Percentiles rank a stretch among this genome's conserved stretches.
phyloP scores from a whole-genome alignment of 257 asterid genomes.

The Nicotiana benthamiana region DNA sequence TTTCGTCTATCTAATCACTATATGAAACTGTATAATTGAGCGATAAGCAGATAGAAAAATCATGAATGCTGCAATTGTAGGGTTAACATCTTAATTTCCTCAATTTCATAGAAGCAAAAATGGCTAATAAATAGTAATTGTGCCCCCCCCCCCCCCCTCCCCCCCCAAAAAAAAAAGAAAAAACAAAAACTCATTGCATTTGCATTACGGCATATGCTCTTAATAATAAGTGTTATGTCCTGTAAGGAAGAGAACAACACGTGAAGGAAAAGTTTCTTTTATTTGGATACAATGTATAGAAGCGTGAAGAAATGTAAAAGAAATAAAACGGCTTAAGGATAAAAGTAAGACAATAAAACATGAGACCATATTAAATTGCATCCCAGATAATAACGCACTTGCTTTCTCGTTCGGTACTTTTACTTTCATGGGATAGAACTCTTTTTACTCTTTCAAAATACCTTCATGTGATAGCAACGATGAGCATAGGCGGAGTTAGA shows the following conservation, averaged over 20 bases:
- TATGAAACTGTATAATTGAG: background rate
- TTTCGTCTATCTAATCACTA: no score
- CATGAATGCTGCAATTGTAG: background rate
- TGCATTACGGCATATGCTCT: slow-evolving; percentile 26
- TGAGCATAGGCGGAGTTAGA: no score
- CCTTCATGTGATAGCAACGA: no score
- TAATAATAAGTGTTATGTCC: slow-evolving; percentile 33
- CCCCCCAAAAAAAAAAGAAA: no score
- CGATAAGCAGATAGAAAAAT: background rate
- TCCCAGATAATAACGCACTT: no score
- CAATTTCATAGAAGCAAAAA: slow-evolving; percentile 48
- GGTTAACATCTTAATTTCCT: slow-evolving; percentile 42
- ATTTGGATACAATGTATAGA: background rate
- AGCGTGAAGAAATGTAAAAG: background rate
- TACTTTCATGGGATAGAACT: no score
- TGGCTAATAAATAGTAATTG: background rate
- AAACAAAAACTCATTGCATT: background rate
- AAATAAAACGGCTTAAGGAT: background rate
- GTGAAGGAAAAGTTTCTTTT: background rate
- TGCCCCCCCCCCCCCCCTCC: no score
- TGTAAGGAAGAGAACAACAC: slow-evolving; percentile 6
- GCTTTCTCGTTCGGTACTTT: no score
- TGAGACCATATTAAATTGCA: no score
- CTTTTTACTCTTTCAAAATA: no score
- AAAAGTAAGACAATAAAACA: no score